phyloP scores from a whole-genome alignment of 2,329 filamentous ascomycete species.

The Apiospora arundinis region DNA sequence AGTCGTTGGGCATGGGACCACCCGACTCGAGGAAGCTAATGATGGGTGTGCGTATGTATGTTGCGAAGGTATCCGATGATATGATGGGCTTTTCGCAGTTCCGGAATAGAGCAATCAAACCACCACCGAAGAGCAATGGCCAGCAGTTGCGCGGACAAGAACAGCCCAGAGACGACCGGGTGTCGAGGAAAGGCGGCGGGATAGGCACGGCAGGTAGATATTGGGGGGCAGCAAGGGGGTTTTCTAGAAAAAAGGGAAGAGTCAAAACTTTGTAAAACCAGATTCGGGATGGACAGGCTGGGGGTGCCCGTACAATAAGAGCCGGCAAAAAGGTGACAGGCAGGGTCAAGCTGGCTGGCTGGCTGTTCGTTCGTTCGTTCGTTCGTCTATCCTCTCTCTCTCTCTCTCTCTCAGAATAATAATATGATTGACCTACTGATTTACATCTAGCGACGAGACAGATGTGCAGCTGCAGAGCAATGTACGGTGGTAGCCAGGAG shows the following conservation, averaged over 20 bases:
- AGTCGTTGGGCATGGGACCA: slow-evolving; percentile 15
- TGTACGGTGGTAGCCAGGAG: not conserved
- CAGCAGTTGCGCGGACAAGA: not conserved
- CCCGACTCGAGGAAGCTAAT: slow-evolving; percentile 3
- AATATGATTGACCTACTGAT: not conserved
- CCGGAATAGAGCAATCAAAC: not conserved
- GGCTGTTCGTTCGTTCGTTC: not conserved
- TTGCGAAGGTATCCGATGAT: not conserved
- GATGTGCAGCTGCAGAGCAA: slow-evolving; percentile 18
- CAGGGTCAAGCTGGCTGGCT: not conserved
- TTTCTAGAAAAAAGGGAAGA: slow-evolving; percentile 1
- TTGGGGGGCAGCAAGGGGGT: not conserved
- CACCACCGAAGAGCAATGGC: not conserved
- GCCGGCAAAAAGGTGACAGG: not conserved
- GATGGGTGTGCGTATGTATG: not conserved
- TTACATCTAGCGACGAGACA: slow-evolving; percentile 4
- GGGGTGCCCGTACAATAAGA: slow-evolving; percentile 12
- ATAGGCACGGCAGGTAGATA: not conserved
- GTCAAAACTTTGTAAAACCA: slow-evolving; percentile 4
- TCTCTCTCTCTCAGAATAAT: not conserved
- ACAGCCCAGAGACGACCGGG: not conserved
- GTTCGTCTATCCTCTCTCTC: too few species aligned
- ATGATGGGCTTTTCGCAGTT: not conserved
- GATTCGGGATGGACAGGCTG: not conserved
- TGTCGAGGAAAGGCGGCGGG: not conserved